Evolutionary conservation across 352 stramenopile species (phyloP).

Genomic region (Salisapilia sapeloensis): DNA sequence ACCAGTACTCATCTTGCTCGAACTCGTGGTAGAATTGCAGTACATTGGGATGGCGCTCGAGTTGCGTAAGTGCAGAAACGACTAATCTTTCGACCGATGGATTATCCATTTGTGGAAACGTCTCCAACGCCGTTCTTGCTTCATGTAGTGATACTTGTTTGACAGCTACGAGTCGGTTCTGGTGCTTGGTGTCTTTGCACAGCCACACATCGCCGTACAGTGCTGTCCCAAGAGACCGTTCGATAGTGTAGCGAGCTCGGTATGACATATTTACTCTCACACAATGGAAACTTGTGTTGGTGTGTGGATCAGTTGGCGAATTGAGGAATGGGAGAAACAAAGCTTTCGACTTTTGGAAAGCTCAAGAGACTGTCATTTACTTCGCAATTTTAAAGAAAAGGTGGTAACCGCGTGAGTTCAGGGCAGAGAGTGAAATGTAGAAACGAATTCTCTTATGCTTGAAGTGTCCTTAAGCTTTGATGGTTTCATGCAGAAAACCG

Average conservation of each 20-base stretch:
- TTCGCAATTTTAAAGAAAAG: too few species aligned
- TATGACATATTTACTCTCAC: too few species aligned
- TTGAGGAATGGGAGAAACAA: too few species aligned
- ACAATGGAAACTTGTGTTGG: too few species aligned
- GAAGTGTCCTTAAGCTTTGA: too few species aligned
- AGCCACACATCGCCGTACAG: conserved; percentile 25
- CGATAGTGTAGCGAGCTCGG: conserved; percentile 76
- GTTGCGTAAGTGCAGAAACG: conserved; percentile 6
- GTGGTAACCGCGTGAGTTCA: too few species aligned
- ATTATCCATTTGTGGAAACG: conserved; percentile 18
- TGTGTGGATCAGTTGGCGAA: too few species aligned
- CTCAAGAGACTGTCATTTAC: too few species aligned
- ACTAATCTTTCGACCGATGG: conserved; percentile 17
- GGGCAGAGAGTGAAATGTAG: too few species aligned
- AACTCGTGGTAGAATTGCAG: conserved; percentile 22
- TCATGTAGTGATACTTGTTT: conserved; percentile 19
- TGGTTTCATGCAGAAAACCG: too few species aligned
- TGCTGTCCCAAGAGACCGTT: conserved; percentile 40
- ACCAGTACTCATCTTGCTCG: conserved; percentile 25
- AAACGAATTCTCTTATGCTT: too few species aligned
- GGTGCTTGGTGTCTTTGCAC: conserved; percentile 21
- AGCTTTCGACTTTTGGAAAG: too few species aligned
- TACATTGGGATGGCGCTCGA: conserved; percentile 17
- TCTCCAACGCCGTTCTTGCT: conserved; percentile 8
- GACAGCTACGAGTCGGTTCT: conserved; percentile 21